A percentile compares a stretch with the other conserved stretches of the same genome.
Evolutionary conservation across 2,329 filamentous ascomycete genomes (phyloP).

Genomic region (Colletotrichum shisoi): DNA sequence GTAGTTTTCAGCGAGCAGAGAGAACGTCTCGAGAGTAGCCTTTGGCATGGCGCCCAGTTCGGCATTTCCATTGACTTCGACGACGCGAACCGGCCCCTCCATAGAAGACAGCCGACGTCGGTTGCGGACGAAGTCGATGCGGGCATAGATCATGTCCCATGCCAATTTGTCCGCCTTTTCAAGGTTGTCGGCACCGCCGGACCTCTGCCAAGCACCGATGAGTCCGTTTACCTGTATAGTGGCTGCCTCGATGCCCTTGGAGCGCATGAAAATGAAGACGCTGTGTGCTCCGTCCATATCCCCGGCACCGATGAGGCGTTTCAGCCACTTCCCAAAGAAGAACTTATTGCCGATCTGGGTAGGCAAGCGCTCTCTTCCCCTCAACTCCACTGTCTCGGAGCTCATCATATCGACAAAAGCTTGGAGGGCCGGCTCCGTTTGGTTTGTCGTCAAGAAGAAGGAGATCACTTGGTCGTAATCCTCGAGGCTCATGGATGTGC

Average conservation of each 20-base stretch:
- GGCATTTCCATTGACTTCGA: slow-evolving; percentile 35
- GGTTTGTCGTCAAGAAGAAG: slow-evolving; percentile 71
- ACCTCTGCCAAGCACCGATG: slow-evolving; percentile 78
- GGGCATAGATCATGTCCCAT: slow-evolving; percentile 78
- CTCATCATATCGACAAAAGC: slow-evolving; percentile 93
- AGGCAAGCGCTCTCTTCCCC: slow-evolving; percentile 54
- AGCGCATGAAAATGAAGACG: slow-evolving; percentile 79
- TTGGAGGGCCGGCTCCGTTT: slow-evolving; percentile 72
- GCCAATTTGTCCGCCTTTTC: slow-evolving; percentile 72
- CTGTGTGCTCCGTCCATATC: slow-evolving; percentile 74
- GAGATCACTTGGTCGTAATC: slow-evolving; percentile 81
- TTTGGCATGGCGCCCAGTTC: slow-evolving; percentile 53
- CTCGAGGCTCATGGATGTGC: slow-evolving; percentile 68
- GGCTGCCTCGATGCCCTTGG: slow-evolving; percentile 71
- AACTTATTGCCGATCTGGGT: slow-evolving; percentile 72
- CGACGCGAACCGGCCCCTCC: slow-evolving; percentile 44
- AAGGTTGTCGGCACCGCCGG: slow-evolving; percentile 61
- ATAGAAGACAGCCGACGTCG: slow-evolving; percentile 49
- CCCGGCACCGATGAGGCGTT: slow-evolving; percentile 77
- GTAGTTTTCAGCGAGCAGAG: slow-evolving; percentile 76
- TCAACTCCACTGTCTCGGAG: slow-evolving; percentile 61
- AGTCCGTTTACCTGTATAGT: slow-evolving; percentile 83
- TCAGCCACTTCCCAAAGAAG: slow-evolving; percentile 89
- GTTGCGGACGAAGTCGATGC: slow-evolving; percentile 68
- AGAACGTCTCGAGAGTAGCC: slow-evolving; percentile 81